Percentiles rank a stretch among this genome's conserved stretches.
phyloP scores from a whole-genome alignment of 1,284 basidiomycete species.

The Cryptococcus maquisensis region DNA sequence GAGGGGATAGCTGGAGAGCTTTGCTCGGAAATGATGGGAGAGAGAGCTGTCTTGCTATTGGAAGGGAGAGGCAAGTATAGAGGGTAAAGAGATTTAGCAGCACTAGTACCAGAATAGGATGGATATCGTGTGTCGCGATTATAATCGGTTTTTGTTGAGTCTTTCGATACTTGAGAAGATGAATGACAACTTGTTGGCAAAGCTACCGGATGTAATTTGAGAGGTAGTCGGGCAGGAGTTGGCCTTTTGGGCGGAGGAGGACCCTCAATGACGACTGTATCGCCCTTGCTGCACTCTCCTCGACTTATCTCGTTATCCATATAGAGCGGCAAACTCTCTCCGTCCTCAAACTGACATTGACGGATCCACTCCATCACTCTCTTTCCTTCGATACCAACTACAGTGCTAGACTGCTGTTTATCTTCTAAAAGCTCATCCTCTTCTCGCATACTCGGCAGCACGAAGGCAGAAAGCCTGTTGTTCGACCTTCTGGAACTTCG shows the following conservation, averaged over 20 bases:
- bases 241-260: not conserved
- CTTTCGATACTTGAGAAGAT: too few relatives aligned
- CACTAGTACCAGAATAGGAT: not conserved
- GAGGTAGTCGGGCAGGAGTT: not conserved
- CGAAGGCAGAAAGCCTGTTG: not conserved
- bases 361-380: constrained; percentile 19
- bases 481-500: not conserved
- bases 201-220: not conserved
- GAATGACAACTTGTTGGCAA: not conserved
- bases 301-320: not conserved
- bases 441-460: not conserved
- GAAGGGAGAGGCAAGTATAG: not conserved
- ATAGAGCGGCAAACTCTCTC: not conserved
- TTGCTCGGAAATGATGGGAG: not conserved
- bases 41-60: not conserved
- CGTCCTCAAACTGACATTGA: not conserved
- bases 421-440: not conserved
- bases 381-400: constrained; percentile 4
- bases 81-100: not conserved
- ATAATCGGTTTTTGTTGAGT: too few relatives aligned
- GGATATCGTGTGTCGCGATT: too few relatives aligned
- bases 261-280: not conserved
- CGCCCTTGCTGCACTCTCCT: too few relatives aligned
- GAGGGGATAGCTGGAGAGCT: not conserved
- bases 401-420: not conserved